These are phyloP conservation scores for Tricholoma matsutake DNA, from an alignment of 768 basidiomycete genomes.

Conservation along the genomic window DNA sequence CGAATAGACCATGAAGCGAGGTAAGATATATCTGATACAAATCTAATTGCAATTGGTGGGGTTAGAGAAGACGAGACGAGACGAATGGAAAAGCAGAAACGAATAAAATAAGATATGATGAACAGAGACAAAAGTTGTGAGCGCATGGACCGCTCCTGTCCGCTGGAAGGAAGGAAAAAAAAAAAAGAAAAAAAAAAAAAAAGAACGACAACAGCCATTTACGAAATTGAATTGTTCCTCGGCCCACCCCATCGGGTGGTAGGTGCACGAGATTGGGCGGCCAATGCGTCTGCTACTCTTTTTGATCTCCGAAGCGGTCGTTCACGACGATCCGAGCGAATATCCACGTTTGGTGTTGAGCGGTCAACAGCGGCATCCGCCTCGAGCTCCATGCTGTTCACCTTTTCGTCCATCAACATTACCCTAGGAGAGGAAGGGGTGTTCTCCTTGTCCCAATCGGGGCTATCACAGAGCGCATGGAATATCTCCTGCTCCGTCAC, in stretches of 20 bases:
- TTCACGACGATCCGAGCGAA: constrained; percentile 15
- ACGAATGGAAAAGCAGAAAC: not conserved
- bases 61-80: constrained; percentile 2
- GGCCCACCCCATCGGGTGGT: constrained; percentile 36
- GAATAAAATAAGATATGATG: constrained; percentile 7
- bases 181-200: constrained; percentile 14
- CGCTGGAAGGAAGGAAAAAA: constrained; percentile 7
- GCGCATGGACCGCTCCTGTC: not conserved
- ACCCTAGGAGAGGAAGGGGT: constrained; percentile 12
- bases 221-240: constrained; percentile 37
- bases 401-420: constrained; percentile 9
- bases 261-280: constrained; percentile 44
- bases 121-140: not conserved
- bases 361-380: not conserved
- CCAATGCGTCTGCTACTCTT: constrained; percentile 59
- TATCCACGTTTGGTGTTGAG: not conserved
- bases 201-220: constrained; percentile 13
- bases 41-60: constrained; percentile 15
- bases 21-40: constrained; percentile 34
- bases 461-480: constrained; percentile 55
- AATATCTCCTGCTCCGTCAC: constrained; percentile 73
- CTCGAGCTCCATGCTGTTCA: not conserved
- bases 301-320: constrained; percentile 59
- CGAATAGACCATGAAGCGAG: not conserved
- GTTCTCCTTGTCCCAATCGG: constrained; percentile 50